Conservation (phyloP, 73 alveolate genomes). For the Uronychia binucleata region DNA sequence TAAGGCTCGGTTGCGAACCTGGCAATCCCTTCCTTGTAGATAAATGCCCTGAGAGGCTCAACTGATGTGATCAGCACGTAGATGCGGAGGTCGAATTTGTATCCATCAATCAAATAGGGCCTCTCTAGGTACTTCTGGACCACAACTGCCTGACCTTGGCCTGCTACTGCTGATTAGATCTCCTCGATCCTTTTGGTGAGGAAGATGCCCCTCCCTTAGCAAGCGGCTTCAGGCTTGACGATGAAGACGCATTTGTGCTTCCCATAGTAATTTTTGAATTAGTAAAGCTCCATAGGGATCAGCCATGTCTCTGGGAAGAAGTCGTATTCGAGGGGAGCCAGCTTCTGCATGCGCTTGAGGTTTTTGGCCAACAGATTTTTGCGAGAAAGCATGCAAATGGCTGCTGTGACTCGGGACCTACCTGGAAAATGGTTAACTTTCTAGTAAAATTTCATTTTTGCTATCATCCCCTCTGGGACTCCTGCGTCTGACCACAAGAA, state of each 20-base stretch:
- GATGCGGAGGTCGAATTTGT: conserved; percentile 65
- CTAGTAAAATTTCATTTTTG: too few relatives aligned
- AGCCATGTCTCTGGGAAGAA: conserved; percentile 80
- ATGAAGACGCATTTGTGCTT: conserved; percentile 41
- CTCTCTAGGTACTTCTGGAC: too few relatives aligned
- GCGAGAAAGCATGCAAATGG: conserved; percentile 78
- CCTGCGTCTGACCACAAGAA: too few relatives aligned
- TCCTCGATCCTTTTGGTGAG: too few relatives aligned
- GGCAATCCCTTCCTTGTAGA: conserved; percentile 69
- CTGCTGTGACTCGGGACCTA: too few relatives aligned
- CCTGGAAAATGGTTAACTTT: conserved; percentile 92
- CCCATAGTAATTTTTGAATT: conserved; percentile 42
- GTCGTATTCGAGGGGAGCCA: conserved; percentile 63
- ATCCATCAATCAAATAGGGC: too few relatives aligned
- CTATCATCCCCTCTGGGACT: too few relatives aligned
- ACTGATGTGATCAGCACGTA: conserved; percentile 60
- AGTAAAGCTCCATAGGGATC: conserved; percentile 74
- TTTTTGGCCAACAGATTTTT: conserved; percentile 78
- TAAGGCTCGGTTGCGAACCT: conserved; percentile 64
- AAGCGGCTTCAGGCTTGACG: conserved; percentile 61
- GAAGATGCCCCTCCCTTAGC: conserved; percentile 70
- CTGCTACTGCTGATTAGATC: too few relatives aligned
- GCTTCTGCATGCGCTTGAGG: conserved; percentile 65
- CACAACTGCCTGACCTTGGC: too few relatives aligned
- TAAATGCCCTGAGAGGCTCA: conserved; percentile 62